Percentiles rank a stretch among this genome's conserved stretches.
Conservation (phyloP, 2,329 filamentous ascomycete species). For the Fusarium avenaceum region DNA sequence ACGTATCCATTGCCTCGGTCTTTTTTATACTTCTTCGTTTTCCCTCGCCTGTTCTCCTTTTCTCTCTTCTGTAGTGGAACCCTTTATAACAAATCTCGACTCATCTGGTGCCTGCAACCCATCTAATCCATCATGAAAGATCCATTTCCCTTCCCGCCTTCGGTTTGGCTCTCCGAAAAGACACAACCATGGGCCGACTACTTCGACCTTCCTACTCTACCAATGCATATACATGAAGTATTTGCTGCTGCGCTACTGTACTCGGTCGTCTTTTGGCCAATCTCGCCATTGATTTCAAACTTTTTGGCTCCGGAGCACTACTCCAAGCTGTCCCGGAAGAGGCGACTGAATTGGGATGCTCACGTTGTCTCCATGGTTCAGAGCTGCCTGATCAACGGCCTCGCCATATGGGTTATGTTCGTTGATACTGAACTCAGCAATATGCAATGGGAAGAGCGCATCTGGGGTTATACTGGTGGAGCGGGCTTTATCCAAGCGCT, state of each 20-base stretch:
- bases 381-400: constrained; percentile 76
- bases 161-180: constrained; percentile 68
- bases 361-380: constrained; percentile 89
- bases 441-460: constrained; percentile 76
- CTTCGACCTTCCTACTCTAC: constrained; percentile 74
- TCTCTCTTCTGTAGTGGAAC: background rate
- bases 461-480: constrained; percentile 83
- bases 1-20: constrained; percentile 17
- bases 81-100: background rate
- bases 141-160: constrained; percentile 74
- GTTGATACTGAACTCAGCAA: constrained; percentile 74
- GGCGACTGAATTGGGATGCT: constrained; percentile 83
- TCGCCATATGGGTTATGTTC: constrained; percentile 81
- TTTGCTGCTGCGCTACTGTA: constrained; percentile 76
- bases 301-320: constrained; percentile 75
- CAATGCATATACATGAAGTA: constrained; percentile 83
- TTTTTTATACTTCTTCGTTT: constrained; percentile 4
- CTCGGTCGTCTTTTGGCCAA: constrained; percentile 72
- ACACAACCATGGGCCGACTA: constrained; percentile 74
- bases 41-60: background rate
- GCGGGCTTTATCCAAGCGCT: constrained; percentile 81
- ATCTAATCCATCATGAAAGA: constrained; percentile 71
- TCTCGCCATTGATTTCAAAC: constrained; percentile 77
- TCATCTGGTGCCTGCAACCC: background rate
- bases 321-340: constrained; percentile 72